A percentile compares a stretch with the other conserved stretches of the same genome.
Evolutionary conservation across 2,329 filamentous ascomycete species (phyloP).

Genomic region (Colletotrichum endophyticum): DNA sequence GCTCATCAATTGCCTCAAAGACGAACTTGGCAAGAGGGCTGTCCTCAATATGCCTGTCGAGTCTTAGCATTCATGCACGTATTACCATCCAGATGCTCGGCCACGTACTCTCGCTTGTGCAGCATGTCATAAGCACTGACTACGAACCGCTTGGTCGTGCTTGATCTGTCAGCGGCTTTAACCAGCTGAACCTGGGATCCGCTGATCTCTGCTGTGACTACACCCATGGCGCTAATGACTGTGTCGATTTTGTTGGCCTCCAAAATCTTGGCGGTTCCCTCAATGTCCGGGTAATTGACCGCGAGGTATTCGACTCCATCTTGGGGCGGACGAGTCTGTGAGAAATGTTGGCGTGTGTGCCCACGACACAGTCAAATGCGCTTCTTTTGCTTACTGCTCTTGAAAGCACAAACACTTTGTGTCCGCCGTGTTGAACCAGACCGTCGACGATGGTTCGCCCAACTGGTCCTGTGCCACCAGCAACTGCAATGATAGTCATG

Average conservation of each 20-base stretch:
- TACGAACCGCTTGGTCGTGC: slow-evolving; percentile 42
- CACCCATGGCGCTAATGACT: slow-evolving; percentile 41
- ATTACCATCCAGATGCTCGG: rapidly evolving
- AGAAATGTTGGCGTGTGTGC: not conserved
- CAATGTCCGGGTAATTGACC: slow-evolving; percentile 31
- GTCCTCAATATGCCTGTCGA: slow-evolving; percentile 18
- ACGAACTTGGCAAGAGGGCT: slow-evolving; percentile 24
- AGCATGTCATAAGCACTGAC: slow-evolving; percentile 44
- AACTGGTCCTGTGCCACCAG: slow-evolving; percentile 49
- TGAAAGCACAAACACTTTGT: slow-evolving; percentile 43
- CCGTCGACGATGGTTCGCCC: slow-evolving; percentile 53
- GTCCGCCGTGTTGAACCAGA: slow-evolving; percentile 34
- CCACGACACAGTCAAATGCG: rapidly evolving
- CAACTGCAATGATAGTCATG: slow-evolving; percentile 42
- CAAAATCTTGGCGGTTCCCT: slow-evolving; percentile 24
- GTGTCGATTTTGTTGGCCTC: slow-evolving; percentile 44
- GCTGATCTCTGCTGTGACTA: slow-evolving; percentile 30
- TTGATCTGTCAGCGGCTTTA: slow-evolving; percentile 44
- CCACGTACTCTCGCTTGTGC: slow-evolving; percentile 21
- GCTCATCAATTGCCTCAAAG: slow-evolving; percentile 24
- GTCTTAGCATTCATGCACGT: not conserved
- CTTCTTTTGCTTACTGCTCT: slow-evolving; percentile 33
- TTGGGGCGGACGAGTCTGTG: not conserved
- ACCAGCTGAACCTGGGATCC: slow-evolving; percentile 45
- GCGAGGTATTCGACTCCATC: slow-evolving; percentile 18